Evolutionary conservation across 2,329 filamentous ascomycete species (phyloP), one percentile per base, ranked within the genome.

Genomic region (Arthrobotrys musiformis): DNA sequence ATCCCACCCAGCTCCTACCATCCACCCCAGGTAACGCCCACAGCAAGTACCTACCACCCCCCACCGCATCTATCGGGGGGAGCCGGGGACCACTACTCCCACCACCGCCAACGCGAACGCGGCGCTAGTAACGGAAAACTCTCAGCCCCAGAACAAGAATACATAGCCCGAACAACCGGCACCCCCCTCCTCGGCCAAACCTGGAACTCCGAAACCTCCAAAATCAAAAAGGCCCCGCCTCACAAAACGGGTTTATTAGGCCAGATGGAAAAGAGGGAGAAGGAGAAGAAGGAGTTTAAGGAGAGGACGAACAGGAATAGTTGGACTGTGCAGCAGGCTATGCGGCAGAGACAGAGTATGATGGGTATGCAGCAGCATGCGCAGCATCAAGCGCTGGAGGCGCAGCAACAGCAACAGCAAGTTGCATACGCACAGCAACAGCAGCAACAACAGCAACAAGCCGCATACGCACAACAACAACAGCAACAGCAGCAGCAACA

Each of bases 81-180:
- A 52, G 63, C 62, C n/a, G n/a, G n/a, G 9, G 52, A 64, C 62
- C 86, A 84, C 30, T 83, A 82, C 64, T 82, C 82, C 40, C 17
- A 48, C 87, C 0, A 88, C 56, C 75, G 64, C n/a, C 67, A 79
- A n/a, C 78, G 68, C 26, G 70, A 35, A 79, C 82, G 11, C n/a
- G n/a, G n/a, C n/a, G n/a, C n/a, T 83, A 81, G 63, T 82, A 13
- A 79, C 79, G 84, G 85, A 0, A 88, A 90, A 70, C 86, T 97
- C n/a, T 93, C 92, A 19, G 93, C 93, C 17, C 89, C 91, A 15
- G 93, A 97, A 83, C 93, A 96, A 82, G 93, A 96, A 83, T 91
- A 96, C 80, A 88, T 97, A n/a, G 92, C 93, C 8, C 89, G 92
- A 40, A 86, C 93, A 80, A 97, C 93, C 0, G 92, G 92, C 0